Percentiles rank a stretch among this genome's conserved stretches.
phyloP scores from a whole-genome alignment of 352 stramenopile genomes.

The Globisporangium acanthophoron region DNA sequence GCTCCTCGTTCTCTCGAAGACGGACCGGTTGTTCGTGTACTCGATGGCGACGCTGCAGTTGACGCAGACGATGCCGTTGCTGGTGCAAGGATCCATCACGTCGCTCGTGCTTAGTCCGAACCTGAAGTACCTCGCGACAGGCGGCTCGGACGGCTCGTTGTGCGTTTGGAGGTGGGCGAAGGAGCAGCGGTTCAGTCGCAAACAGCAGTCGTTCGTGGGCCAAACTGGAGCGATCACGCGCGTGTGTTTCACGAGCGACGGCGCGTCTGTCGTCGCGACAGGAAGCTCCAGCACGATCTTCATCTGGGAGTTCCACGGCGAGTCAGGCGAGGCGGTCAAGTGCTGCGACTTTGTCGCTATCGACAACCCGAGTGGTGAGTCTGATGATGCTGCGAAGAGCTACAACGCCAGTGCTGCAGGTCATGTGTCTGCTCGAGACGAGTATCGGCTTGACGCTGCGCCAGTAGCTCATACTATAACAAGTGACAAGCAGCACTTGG shows the following conservation, averaged over 20 bases:
- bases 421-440: not conserved
- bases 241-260: constrained; percentile 38
- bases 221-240: constrained; percentile 29
- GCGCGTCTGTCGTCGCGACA: constrained; percentile 31
- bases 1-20: constrained; percentile 41
- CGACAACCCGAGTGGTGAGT: constrained; percentile 8
- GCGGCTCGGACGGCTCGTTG: constrained; percentile 46
- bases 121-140: constrained; percentile 61
- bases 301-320: constrained; percentile 56
- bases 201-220: constrained; percentile 55
- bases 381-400: not conserved
- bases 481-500: not conserved
- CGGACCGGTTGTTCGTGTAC: constrained; percentile 54
- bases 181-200: constrained; percentile 38
- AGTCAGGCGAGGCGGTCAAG: constrained; percentile 1
- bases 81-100: constrained; percentile 47
- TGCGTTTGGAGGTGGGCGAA: constrained; percentile 58
- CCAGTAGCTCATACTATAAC: not conserved
- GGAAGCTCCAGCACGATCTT: constrained; percentile 41
- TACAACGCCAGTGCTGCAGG: not conserved
- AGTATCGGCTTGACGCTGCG: not conserved
- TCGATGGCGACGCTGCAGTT: constrained; percentile 24
- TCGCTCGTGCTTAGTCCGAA: constrained; percentile 46
- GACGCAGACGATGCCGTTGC: constrained; percentile 48
- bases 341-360: not conserved